Percentiles rank a stretch among this genome's conserved stretches.
Evolutionary conservation across 106 monocot genomes (phyloP).

Genomic region (Dactylorhiza incarnata): DNA sequence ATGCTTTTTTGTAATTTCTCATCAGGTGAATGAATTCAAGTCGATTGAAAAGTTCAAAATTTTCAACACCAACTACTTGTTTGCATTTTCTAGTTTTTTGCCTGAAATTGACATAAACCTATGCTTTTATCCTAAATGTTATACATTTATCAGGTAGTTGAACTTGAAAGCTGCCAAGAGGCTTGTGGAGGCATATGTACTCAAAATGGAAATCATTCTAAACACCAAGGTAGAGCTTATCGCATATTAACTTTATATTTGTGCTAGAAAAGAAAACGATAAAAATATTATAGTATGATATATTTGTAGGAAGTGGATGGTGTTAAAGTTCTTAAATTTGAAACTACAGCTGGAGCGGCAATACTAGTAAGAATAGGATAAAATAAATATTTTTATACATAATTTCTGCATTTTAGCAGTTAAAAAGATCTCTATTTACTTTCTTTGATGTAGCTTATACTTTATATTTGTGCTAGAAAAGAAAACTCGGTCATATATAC

Average conservation of each 20-base stretch:
- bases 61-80: too few relatives aligned
- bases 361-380: slow-evolving; percentile 46
- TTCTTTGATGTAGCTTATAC: slow-evolving; percentile 44
- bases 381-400: not conserved
- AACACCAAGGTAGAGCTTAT: too few relatives aligned
- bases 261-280: too few relatives aligned
- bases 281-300: too few relatives aligned
- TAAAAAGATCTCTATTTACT: not conserved
- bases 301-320: slow-evolving; percentile 89
- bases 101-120: too few relatives aligned
- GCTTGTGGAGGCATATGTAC: slow-evolving; percentile 82
- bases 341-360: slow-evolving; percentile 96
- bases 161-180: slow-evolving; percentile 89
- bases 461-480: too few relatives aligned
- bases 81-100: too few relatives aligned
- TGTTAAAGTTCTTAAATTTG: slow-evolving; percentile 90
- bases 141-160: too few relatives aligned
- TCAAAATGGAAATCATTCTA: slow-evolving; percentile 99
- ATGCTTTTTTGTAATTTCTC: slow-evolving; percentile 8
- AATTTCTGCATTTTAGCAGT: not conserved
- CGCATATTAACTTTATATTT: too few relatives aligned
- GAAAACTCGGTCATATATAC: too few relatives aligned
- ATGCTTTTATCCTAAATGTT: too few relatives aligned
- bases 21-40: slow-evolving; percentile 93
- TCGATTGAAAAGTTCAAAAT: slow-evolving; percentile 99